Evolutionary conservation across 176 grass and related monocot genomes (phyloP), one percentile per base, ranked within the genome.

Genomic region (Aegilops sharonensis): DNA sequence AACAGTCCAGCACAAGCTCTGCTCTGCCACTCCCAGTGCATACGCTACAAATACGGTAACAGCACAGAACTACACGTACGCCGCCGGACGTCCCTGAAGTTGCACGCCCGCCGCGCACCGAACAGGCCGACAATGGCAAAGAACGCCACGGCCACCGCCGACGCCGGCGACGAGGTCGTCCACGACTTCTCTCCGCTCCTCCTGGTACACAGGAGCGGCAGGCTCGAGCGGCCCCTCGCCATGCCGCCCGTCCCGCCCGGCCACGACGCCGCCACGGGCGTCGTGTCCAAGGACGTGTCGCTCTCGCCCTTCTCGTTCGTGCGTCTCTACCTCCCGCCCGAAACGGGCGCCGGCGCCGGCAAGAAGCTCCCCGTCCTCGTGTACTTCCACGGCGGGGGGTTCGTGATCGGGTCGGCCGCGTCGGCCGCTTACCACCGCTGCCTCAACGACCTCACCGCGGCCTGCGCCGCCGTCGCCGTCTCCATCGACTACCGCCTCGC

Each of bases 331-430:
- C 88, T 92, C 82, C 93, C 83, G 13, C 68, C 76, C 24, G 12
- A 14, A 9, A 57, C 24, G 0, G 2, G 4, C 18, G 24, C 30
- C 21, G 35, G 35, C 30, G 27, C 15, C 0, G 14, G 2, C 25
- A 25, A 20, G 47, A 88, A 31, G 35, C 84, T 92, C 79, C 79
- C 84, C 23, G 68, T 92, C 52, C 2, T 92, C 2, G 75, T 92
- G 9, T 92, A 92, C 69, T 92, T 89, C 91, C 91, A 89, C 48
- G 87, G 87, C 39, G 87, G 89, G 2, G 85, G 89, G 13, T 91
- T 90, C 80, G 80, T 91, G 67, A 80, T 87, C 45, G 89, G 80
- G 4, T 92, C 91, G 13, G 76, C 91, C 9, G 77, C 59, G 68
- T 52, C 80, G 0, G 68, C 37, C 0, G 57, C 76, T 17, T 85